phyloP scores from a whole-genome alignment of 306 rosid species.

The Acmispon strigosus region DNA sequence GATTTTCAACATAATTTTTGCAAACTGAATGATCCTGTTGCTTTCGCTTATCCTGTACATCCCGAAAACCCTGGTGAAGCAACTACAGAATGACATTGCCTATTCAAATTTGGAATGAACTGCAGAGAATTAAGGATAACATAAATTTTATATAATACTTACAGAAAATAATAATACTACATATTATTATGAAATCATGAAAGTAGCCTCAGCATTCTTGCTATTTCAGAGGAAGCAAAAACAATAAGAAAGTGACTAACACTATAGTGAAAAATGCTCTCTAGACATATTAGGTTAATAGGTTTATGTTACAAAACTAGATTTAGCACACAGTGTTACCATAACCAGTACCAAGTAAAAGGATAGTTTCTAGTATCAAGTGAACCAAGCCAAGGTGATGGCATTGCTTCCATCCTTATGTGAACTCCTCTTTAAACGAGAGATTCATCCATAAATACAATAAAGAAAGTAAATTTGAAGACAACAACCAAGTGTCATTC shows the following conservation, averaged over 20 bases:
- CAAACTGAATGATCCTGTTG: neutral
- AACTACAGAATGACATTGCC: neutral
- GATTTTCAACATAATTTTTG: neutral
- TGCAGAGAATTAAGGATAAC: neutral
- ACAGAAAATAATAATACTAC: no score
- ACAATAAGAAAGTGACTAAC: no score
- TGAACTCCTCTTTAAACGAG: neutral
- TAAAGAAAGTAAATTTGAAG: neutral
- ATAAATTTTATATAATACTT: neutral
- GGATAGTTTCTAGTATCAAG: neutral
- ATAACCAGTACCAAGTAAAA: neutral
- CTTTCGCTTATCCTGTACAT: neutral
- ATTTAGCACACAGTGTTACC: neutral
- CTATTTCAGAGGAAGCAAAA: neutral
- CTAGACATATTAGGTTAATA: neutral
- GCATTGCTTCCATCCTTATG: neutral
- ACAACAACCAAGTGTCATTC: neutral
- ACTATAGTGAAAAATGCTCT: neutral
- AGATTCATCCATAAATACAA: neutral
- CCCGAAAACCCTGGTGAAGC: neutral
- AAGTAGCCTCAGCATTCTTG: neutral
- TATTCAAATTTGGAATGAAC: neutral
- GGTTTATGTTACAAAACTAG: neutral
- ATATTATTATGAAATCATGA: neutral
- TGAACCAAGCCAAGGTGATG: neutral